Evolutionary conservation across 805 yeast species (phyloP).

Genomic region (Pichia sporocuriosa): DNA sequence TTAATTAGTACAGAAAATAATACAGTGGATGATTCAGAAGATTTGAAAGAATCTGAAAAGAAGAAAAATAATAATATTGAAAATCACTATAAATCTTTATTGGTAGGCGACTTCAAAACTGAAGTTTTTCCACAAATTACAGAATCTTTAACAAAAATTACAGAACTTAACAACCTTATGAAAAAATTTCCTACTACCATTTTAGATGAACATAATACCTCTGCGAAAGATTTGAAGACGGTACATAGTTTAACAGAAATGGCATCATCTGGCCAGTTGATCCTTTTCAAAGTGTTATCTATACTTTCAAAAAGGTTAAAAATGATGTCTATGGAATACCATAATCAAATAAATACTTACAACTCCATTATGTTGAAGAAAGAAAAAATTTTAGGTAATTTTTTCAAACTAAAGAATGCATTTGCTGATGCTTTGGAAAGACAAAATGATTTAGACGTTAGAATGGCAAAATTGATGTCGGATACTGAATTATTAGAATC

Average conservation of each 20-base stretch:
- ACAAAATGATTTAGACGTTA: slow-evolving; percentile 17
- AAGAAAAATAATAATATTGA: not conserved
- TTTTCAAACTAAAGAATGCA: slow-evolving; percentile 26
- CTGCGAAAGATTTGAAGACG: slow-evolving; percentile 12
- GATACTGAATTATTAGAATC: slow-evolving; percentile 11
- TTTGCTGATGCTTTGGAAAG: slow-evolving; percentile 29
- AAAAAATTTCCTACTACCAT: slow-evolving; percentile 1
- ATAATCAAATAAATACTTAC: slow-evolving; percentile 21
- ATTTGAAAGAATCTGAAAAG: not conserved
- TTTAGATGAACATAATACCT: slow-evolving; percentile 12
- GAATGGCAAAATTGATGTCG: slow-evolving; percentile 14
- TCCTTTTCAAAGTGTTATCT: slow-evolving; percentile 17
- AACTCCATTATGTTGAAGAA: slow-evolving; percentile 14
- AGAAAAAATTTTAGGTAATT: slow-evolving; percentile 6
- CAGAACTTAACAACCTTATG: slow-evolving; percentile 12
- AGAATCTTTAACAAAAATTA: slow-evolving; percentile 5
- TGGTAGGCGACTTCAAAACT: slow-evolving; percentile 2
- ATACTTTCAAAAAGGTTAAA: slow-evolving; percentile 15
- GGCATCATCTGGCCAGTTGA: slow-evolving; percentile 14
- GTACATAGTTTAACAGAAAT: slow-evolving; percentile 16
- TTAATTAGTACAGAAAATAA: slow-evolving; percentile 6
- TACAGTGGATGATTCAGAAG: not conserved
- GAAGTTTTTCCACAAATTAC: slow-evolving; percentile 11
- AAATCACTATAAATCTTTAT: slow-evolving; percentile 8
- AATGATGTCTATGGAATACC: slow-evolving; percentile 19